A percentile compares a stretch with the other conserved stretches of the same genome.
Evolutionary conservation across 306 rosid genomes (phyloP).

Genomic region (Pyrus betulifolia): DNA sequence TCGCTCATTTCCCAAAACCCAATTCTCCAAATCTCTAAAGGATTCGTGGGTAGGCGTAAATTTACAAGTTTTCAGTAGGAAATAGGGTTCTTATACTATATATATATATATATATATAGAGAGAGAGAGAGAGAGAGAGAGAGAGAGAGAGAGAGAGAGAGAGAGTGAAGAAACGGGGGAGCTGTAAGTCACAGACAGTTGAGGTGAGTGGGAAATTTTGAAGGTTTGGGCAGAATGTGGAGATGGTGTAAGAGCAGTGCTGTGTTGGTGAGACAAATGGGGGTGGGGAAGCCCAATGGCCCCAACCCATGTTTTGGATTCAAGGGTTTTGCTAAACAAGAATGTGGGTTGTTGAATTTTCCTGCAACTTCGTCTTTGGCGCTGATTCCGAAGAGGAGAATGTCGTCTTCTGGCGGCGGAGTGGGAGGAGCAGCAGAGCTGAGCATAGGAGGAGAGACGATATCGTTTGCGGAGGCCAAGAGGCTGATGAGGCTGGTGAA

Average conservation of each 20-base stretch:
- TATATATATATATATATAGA: no score
- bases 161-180: not conserved
- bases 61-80: not conserved
- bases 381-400: not conserved
- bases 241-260: not conserved
- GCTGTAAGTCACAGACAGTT: not conserved
- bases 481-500: conserved; percentile 88
- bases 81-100: not conserved
- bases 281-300: not conserved
- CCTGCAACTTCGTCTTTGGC: not conserved
- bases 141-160: no score
- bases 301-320: not conserved
- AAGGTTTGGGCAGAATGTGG: conserved; percentile 1
- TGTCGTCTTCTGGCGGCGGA: not conserved
- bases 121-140: no score
- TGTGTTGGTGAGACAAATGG: not conserved
- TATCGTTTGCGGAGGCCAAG: conserved; percentile 65
- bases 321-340: not conserved
- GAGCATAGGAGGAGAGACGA: conserved; percentile 13
- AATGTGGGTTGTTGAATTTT: not conserved
- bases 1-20: not conserved
- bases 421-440: conserved; percentile 20
- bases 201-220: not conserved
- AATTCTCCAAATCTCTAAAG: not conserved
- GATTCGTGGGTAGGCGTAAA: not conserved